Evolutionary conservation across 257 asterid genomes (phyloP), one percentile per base, ranked within the genome.

Genomic region (Oldenlandia corymbosa): DNA sequence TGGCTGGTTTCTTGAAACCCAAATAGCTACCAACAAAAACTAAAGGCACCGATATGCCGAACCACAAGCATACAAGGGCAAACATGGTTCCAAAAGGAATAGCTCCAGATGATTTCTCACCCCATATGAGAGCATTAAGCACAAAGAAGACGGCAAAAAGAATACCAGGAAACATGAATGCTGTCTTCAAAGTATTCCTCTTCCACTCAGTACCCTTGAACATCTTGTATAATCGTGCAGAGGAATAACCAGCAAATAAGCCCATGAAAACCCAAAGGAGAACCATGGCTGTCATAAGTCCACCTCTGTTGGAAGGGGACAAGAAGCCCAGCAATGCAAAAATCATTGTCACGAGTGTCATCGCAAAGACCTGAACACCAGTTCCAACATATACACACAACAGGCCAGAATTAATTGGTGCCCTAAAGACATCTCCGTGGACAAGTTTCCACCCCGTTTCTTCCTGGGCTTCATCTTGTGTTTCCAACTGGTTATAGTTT

Each of bases 381-480:
- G 95, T 89, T 64, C 96, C 96, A 16, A 89, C 82, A 54, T 89
- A 86, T 50, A 89, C 95, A 64, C 95, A 86, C 48, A 89, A 76
- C 70, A 86, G 72, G n/a, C 95, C 93, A 27, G 82, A 78, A 80
- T 83, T 83, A 37, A 73, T 21, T 8, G 96, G 95, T 2, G 87
- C 74, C 59, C 96, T 70, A 26, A 89, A 89, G 54, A 84, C 95
- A 74, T 85, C 96, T 31, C 96, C 96, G 58, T 88, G 96, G 49
- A 88, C 91, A 72, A 88, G 94, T 71, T 88, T 88, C 96, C 95
- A 84, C 51, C 96, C 96, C 0, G 96, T 86, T 82, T 88, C 96
- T 75, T 88, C 96, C 80, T 88, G 96, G 27, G 95, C 88, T 62
- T 88, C 96, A 62, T 88, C 96, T 81, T 88, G 96, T 67, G 95